Evolutionary conservation across 1,284 basidiomycete species (phyloP), one percentile per base, ranked within the genome.

Genomic region (Pyrrhoderma lamaoense): DNA sequence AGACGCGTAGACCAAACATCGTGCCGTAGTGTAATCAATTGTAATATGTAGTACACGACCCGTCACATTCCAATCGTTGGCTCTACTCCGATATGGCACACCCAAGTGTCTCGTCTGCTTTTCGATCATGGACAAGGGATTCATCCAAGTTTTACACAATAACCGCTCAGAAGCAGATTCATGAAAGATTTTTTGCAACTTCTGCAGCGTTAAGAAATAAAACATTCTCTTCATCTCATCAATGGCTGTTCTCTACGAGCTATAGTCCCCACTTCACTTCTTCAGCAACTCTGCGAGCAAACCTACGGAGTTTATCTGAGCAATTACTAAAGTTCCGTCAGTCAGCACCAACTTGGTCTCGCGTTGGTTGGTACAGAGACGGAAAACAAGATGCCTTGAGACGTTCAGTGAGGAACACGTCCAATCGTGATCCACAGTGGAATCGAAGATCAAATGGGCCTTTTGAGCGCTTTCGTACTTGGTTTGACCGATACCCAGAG

Each of bases 401-500:
- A 18, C 45, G 16, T 25, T 22, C 34, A 18, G 27, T 27, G 22
- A 11, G 49, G 35, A 25, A 21, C 11, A 42, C 5, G 9, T 40
- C 31, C 9, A 14, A 11, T 21, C 22, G 2, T n/a, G 27, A 44
- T 31, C 22, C 39, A 14, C 40, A 49, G 18, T 22, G 16, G 16
- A 45, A 36, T 40, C 21, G 16, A 14, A 14, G 38, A 7, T n/a
- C 38, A 19, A 31, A 11, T 11, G 31, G 42, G 14, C 42, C 42
- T 2, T 23, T 37, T 22, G 42, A 45, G 5, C 42, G 31, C 37
- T 42, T 52, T n/a, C 51, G 37, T 18, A 27, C 19, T 31, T 67
- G 66, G 63, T 57, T 77, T 53, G 64, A 76, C 54, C 56, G 59
- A 0, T 56, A 76, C 1, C 70, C 74, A 22, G 53, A 59, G 37